A percentile compares a stretch with the other conserved stretches of the same genome.
Conservation (phyloP, 257 asterid species). For the Cynanchum wilfordii region DNA sequence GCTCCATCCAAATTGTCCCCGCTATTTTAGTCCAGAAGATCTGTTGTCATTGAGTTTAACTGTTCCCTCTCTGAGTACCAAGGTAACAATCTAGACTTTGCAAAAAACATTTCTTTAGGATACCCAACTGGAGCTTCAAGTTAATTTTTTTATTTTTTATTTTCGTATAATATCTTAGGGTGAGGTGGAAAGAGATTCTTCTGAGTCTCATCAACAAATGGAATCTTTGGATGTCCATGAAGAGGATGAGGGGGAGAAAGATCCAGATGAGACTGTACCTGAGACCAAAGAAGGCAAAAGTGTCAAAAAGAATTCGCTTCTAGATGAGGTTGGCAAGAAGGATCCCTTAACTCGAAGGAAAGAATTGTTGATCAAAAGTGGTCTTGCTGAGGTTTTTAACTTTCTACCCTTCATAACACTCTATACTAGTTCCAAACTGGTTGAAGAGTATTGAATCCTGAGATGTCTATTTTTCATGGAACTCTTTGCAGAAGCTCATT, state of each 20-base stretch:
- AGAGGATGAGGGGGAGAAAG: conserved; percentile 31
- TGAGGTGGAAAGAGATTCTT: conserved; percentile 20
- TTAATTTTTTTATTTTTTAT: neutral
- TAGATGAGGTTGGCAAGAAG: conserved; percentile 69
- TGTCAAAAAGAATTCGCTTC: conserved; percentile 17
- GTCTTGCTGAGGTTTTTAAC: conserved; percentile 77
- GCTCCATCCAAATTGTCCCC: conserved; percentile 75
- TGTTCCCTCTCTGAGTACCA: conserved; percentile 54
- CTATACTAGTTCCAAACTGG: neutral
- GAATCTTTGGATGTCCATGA: conserved; percentile 28
- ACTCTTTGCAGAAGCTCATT: conserved; percentile 64
- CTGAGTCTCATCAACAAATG: conserved; percentile 1
- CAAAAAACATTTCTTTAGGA: neutral
- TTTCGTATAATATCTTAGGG: conserved; percentile 22
- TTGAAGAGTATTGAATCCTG: neutral
- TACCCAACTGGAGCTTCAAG: neutral
- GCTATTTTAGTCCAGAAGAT: conserved; percentile 71
- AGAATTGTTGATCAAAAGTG: conserved; percentile 76
- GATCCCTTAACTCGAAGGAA: conserved; percentile 73
- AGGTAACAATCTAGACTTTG: conserved; percentile 32
- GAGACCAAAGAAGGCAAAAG: conserved; percentile 17
- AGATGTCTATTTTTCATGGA: neutral
- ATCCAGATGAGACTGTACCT: conserved; percentile 20
- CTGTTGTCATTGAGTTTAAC: conserved; percentile 46
- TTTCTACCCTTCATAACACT: conserved; percentile 4